Conservation (phyloP, 2,329 filamentous ascomycete species). For the Plenodomus lindquistii region DNA sequence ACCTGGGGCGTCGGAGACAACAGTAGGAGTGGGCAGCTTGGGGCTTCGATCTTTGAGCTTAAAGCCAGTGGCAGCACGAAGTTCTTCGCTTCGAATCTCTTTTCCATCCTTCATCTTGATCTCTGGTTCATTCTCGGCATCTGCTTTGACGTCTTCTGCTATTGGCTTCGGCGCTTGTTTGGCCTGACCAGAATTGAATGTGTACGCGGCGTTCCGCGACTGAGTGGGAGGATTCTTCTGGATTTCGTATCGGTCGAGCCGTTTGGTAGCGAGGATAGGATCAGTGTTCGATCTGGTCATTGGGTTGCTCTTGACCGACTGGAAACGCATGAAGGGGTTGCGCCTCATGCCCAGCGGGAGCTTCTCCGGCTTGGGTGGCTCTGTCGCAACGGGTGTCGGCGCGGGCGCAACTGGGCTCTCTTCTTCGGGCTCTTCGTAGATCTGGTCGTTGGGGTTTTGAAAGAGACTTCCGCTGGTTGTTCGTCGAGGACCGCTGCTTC, state of each 20-base stretch:
- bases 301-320: slow-evolving; percentile 54
- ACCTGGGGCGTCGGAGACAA: slow-evolving; percentile 86
- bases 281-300: slow-evolving; percentile 51
- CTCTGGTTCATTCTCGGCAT: slow-evolving; percentile 38
- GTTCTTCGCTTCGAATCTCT: slow-evolving; percentile 84
- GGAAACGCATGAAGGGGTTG: slow-evolving; percentile 67
- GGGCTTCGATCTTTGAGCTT: slow-evolving; percentile 81
- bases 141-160: slow-evolving; percentile 29
- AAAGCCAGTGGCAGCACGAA: slow-evolving; percentile 88
- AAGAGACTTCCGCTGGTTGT: slow-evolving; percentile 73
- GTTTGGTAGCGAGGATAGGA: slow-evolving; percentile 49
- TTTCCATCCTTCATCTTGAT: slow-evolving; percentile 73
- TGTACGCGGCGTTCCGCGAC: slow-evolving; percentile 80
- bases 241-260: slow-evolving; percentile 67
- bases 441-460: slow-evolving; percentile 71
- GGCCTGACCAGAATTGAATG: slow-evolving; percentile 63
- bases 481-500: slow-evolving; percentile 68
- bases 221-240: slow-evolving; percentile 82
- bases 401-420: slow-evolving; percentile 29
- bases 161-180: slow-evolving; percentile 41
- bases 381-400: slow-evolving; percentile 32
- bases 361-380: slow-evolving; percentile 38
- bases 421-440: slow-evolving; percentile 84
- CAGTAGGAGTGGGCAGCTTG: slow-evolving; percentile 84
- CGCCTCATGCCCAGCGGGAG: slow-evolving; percentile 60